Conservation (phyloP, 129 eudicot species). For the Centrapalus pauciflorus region DNA sequence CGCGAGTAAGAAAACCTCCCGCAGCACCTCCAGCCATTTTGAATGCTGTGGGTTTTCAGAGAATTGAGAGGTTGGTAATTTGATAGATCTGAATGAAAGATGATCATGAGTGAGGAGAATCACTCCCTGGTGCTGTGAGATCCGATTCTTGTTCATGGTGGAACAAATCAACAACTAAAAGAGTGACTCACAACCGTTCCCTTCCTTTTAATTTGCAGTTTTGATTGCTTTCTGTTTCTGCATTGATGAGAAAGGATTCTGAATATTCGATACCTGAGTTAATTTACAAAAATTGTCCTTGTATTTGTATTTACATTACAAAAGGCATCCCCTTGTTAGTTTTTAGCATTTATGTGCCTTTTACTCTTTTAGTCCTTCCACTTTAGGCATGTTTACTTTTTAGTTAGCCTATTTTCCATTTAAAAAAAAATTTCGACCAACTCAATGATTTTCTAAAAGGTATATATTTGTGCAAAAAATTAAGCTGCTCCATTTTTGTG, state of each 20-base stretch:
- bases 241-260: constrained; percentile 17
- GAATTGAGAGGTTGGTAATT: neutral
- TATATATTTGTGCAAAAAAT: no score
- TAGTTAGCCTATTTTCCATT: no score
- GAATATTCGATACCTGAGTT: neutral
- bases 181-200: constrained; percentile 32
- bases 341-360: neutral
- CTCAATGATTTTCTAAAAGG: no score
- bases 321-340: neutral
- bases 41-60: neutral
- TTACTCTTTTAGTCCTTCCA: no score
- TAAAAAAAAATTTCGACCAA: no score
- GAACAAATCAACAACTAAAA: constrained; percentile 25
- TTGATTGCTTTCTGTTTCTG: constrained; percentile 19
- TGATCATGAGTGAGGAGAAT: constrained; percentile 19
- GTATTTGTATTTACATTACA: neutral
- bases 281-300: constrained; percentile 12
- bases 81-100: constrained; percentile 18
- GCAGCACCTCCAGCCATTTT: constrained; percentile 80
- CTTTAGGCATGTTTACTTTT: no score
- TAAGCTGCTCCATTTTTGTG: no score
- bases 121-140: constrained; percentile 16
- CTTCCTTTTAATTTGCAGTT: constrained; percentile 35
- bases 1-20: constrained; percentile 82
- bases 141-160: constrained; percentile 35